phyloP scores from a whole-genome alignment of 176 grass and related monocot genomes.

The Oryza punctata region DNA sequence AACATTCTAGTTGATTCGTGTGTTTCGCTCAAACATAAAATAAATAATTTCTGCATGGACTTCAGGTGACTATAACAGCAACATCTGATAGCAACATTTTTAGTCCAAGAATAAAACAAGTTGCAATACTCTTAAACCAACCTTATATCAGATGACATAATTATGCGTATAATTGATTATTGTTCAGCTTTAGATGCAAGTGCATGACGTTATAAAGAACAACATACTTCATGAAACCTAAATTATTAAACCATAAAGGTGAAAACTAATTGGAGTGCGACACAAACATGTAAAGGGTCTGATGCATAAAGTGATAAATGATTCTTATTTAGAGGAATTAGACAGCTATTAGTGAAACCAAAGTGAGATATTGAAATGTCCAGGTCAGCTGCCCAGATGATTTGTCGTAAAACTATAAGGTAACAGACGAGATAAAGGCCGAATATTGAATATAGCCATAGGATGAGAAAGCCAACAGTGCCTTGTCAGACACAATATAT shows the following conservation, averaged over 20 bases:
- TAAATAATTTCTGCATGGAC: neutral
- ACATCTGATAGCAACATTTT: slow-evolving; percentile 2
- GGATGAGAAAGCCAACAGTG: neutral
- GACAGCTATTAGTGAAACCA: neutral
- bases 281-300: neutral
- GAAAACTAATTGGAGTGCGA: neutral
- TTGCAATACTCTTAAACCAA: slow-evolving; percentile 5
- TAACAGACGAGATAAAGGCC: neutral
- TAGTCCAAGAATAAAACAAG: slow-evolving; percentile 37
- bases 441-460: neutral
- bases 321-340: neutral
- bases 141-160: slow-evolving; percentile 18
- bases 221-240: neutral
- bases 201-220: neutral
- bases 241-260: neutral
- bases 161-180: neutral
- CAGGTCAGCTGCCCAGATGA: neutral
- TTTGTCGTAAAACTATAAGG: neutral
- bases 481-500: neutral
- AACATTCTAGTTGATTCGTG: neutral
- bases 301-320: neutral
- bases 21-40: neutral
- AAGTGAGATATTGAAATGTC: neutral
- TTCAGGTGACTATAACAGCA: neutral
- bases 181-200: slow-evolving; percentile 17